phyloP scores from a whole-genome alignment of 495 filamentous ascomycete genomes.

The Echria macrotheca region DNA sequence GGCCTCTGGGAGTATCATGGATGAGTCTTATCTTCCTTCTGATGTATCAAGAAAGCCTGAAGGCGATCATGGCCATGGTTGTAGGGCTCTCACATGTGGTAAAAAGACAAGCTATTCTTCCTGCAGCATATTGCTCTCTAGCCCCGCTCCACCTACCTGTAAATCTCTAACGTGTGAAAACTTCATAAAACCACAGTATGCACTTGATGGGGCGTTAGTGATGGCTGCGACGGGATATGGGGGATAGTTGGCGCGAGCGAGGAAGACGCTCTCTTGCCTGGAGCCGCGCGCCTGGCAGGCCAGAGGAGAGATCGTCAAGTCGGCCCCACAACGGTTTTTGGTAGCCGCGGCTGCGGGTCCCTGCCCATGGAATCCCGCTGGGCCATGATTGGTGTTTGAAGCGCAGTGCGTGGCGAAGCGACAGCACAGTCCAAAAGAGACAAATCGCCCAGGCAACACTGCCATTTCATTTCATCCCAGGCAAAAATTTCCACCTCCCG shows the following conservation, averaged over 20 bases:
- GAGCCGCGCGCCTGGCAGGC: too few species aligned
- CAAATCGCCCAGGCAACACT: conserved; percentile 4
- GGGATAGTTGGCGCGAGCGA: conserved; percentile 2
- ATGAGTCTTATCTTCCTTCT: conserved; percentile 10
- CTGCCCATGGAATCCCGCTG: conserved; percentile 8
- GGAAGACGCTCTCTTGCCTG: neutral
- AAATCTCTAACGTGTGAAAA: conserved; percentile 11
- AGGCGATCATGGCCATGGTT: conserved; percentile 9
- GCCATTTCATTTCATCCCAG: conserved; percentile 9
- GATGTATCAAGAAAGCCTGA: conserved; percentile 7
- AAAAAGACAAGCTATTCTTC: conserved; percentile 4
- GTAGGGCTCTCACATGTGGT: neutral
- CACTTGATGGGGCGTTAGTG: too few species aligned
- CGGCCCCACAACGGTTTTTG: neutral
- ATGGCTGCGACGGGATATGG: neutral
- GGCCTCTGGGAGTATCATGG: conserved; percentile 12
- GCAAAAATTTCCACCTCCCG: conserved; percentile 1
- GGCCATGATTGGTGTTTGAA: conserved; percentile 4
- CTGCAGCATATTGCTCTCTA: conserved; percentile 6
- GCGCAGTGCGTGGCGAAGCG: neutral
- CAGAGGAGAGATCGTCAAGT: too few species aligned
- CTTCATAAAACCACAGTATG: conserved; percentile 6
- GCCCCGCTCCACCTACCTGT: conserved; percentile 1
- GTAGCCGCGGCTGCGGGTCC: neutral
- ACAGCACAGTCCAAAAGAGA: too few species aligned